Conservation (phyloP, 176 grass and related monocot genomes). For the Ensete glaucum region DNA sequence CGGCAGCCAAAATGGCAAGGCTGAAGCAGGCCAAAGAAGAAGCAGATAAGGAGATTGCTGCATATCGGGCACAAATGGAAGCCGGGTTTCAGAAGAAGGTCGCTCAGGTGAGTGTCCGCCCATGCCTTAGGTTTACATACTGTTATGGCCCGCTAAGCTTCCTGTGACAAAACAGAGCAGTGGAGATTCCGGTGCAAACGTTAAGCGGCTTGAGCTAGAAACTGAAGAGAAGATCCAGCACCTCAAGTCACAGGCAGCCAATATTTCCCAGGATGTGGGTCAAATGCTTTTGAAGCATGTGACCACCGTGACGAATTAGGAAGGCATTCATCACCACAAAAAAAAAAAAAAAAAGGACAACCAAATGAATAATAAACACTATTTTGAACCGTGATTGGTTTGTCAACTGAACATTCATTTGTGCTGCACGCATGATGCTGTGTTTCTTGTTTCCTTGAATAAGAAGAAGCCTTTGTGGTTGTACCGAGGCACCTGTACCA, state of each 20-base stretch:
- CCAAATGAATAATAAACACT: too few relatives aligned
- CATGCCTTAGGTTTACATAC: background rate
- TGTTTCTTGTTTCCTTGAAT: too few relatives aligned
- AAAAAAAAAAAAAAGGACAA: too few relatives aligned
- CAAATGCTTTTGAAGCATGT: conserved; percentile 20
- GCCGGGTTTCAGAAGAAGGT: conserved; percentile 10
- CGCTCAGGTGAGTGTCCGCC: background rate
- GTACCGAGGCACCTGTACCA: too few relatives aligned
- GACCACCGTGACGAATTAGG: conserved; percentile 17
- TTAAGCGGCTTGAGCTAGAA: conserved; percentile 24
- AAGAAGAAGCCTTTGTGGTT: too few relatives aligned
- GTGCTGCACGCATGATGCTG: too few relatives aligned
- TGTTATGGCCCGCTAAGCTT: background rate
- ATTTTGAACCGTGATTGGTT: too few relatives aligned
- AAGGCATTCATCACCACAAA: background rate
- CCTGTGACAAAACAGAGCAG: conserved; percentile 9
- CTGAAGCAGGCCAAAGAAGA: conserved; percentile 18
- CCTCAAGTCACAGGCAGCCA: conserved; percentile 6
- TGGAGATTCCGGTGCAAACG: conserved; percentile 17
- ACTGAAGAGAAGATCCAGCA: conserved; percentile 11
- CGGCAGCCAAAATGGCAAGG: background rate
- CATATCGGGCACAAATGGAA: conserved; percentile 6
- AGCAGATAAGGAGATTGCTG: conserved; percentile 8
- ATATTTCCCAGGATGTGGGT: conserved; percentile 13
- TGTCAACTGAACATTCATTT: too few relatives aligned